Conservation (phyloP, 2,329 filamentous ascomycete species). For the Aspergillus transmontanensis region DNA sequence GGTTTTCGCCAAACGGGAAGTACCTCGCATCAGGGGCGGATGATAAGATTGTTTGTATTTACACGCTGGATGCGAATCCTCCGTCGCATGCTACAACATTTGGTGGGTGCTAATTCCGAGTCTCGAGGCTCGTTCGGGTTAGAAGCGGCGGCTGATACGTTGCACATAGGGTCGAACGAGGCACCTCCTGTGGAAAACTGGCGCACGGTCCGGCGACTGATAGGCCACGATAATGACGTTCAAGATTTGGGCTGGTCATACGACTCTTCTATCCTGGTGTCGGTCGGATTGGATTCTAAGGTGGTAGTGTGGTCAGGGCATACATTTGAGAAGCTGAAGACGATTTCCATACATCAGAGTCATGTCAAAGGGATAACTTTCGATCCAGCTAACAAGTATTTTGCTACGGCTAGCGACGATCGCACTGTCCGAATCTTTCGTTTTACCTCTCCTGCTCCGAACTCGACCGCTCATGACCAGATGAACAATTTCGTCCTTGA, state of each 20-base stretch:
- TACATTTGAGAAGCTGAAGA: constrained; percentile 97
- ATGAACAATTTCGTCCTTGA: constrained; percentile 96
- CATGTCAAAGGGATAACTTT: constrained; percentile 99
- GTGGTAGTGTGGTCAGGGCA: constrained; percentile 98
- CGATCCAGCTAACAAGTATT: constrained; percentile 98
- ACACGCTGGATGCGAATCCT: constrained; percentile 81
- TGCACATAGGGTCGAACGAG: constrained; percentile 71
- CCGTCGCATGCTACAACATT: constrained; percentile 77
- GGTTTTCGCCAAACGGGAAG: constrained; percentile 92
- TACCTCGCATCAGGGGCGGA: constrained; percentile 97
- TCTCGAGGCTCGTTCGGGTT: background rate
- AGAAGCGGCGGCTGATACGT: constrained; percentile 6
- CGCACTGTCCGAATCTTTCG: constrained; percentile 95
- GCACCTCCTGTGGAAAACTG: constrained; percentile 94
- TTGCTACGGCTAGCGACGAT: constrained; percentile 96
- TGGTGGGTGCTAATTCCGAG: constrained; percentile 55
- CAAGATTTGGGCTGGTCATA: constrained; percentile 97
- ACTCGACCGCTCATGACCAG: constrained; percentile 92
- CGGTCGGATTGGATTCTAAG: constrained; percentile 95
- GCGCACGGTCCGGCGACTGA: constrained; percentile 90
- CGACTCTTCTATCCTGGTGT: constrained; percentile 93
- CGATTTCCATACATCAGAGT: constrained; percentile 86
- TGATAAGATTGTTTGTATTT: constrained; percentile 98
- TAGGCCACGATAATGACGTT: constrained; percentile 97
- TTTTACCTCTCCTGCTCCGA: constrained; percentile 87